Evolutionary conservation across 768 basidiomycete genomes (phyloP).

Genomic region (Naganishia onofrii): DNA sequence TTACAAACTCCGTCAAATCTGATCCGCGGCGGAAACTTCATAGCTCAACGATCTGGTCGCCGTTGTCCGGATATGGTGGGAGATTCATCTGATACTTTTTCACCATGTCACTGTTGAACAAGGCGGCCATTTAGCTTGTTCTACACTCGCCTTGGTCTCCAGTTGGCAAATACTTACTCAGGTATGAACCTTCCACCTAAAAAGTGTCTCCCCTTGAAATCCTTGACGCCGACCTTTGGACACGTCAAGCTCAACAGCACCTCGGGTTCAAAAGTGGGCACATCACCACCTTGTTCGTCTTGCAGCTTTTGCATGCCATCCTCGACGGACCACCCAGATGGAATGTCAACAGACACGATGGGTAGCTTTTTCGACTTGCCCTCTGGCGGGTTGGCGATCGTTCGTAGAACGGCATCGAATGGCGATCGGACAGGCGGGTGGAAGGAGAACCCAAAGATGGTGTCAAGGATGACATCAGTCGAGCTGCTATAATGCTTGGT

Average conservation of each 20-base stretch:
- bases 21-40: not conserved
- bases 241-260: constrained; percentile 88
- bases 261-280: constrained; percentile 65
- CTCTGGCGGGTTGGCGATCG: constrained; percentile 50
- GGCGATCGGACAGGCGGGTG: constrained; percentile 82
- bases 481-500: constrained; percentile 37
- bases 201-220: constrained; percentile 77
- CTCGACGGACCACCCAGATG: constrained; percentile 94
- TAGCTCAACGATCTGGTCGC: constrained; percentile 79
- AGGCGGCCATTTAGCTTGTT: too few species aligned
- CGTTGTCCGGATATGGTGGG: constrained; percentile 71
- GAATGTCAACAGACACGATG: constrained; percentile 92
- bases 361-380: constrained; percentile 58
- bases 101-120: constrained; percentile 69
- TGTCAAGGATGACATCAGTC: constrained; percentile 80
- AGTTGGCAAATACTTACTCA: constrained; percentile 72
- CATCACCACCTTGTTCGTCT: constrained; percentile 45
- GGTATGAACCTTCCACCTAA: constrained; percentile 91
- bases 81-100: constrained; percentile 75
- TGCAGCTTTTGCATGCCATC: constrained; percentile 57
- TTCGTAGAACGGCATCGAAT: constrained; percentile 71
- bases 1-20: not conserved
- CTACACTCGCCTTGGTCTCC: constrained; percentile 75
- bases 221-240: constrained; percentile 80
- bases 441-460: constrained; percentile 98